Base-by-base conservation (phyloP, 164 flowering plant species). In the Cinnamomum chago region DNA sequence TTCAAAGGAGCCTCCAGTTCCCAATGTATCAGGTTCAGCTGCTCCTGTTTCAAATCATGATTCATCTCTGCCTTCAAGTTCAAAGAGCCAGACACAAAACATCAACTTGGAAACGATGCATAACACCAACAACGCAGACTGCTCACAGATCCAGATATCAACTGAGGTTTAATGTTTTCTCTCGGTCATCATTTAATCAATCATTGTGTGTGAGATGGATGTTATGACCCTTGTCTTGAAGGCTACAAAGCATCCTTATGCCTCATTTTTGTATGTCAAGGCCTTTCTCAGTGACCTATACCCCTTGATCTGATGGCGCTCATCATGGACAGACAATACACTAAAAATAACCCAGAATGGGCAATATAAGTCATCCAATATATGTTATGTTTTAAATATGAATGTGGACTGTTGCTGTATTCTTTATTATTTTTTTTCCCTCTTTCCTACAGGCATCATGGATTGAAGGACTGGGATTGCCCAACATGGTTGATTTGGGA, bases 21-120 rank as follows among this genome's bases (percentile, higher is more conserved):
- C 81, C 25, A 77, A 76, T 85, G 74, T 72, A 74, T 25, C 81
- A 50, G 84, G 84, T 33, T 27, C 79, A 2, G 83, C 77, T 68
- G 76, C 67, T 71, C 69, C 81, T 27, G 35, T 68, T 55, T 78
- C 82, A 50, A 75, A 77, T 70, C 70, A 80, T n/a, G 79, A 72
- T 66, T 65, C 88, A 58, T 83, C 84, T 76, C 78, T 76, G 22
- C 76, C 77, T 11, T 78, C 85, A 33, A 70, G 79, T 76, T 71
- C 76, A 60, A 79, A 70, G 75, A 74, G 73, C 35, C 76, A 72
- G 33, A 58, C 15, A n/a, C 70, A 72, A 52, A 66, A 76, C 50
- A 17, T 55, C 15, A 78, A 66, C 60, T 17, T 67, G 24, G 77
- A 73, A 40, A 60, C 65, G 28, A 58, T 50, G 50, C 60, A 55